These are phyloP conservation scores for Basipetospora chlamydospora DNA, from an alignment of 2,329 filamentous ascomycete species.

Conservation along the genomic window DNA sequence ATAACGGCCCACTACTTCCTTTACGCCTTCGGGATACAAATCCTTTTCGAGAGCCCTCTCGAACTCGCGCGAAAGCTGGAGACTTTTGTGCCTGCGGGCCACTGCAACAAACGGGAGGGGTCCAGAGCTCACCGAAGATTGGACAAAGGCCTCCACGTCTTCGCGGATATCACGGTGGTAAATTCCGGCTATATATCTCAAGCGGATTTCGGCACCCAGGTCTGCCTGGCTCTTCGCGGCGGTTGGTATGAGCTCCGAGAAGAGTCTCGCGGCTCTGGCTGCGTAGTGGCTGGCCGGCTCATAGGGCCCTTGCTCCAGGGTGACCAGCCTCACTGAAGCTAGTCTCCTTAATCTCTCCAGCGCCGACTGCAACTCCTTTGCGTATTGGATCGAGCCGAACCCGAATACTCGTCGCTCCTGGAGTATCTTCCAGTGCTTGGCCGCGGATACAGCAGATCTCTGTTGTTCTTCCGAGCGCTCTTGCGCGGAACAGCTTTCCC, in stretches of 20 bases:
- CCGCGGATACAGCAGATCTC: constrained; percentile 18
- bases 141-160: no score
- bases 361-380: constrained; percentile 34
- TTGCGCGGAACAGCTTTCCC: constrained; percentile 20
- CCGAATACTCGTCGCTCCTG: constrained; percentile 25
- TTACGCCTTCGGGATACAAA: constrained; percentile 21
- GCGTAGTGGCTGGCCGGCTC: constrained; percentile 37
- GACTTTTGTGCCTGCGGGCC: constrained; percentile 34
- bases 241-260: neutral
- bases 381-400: constrained; percentile 32
- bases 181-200: constrained; percentile 26
- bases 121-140: no score
- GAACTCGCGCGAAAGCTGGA: constrained; percentile 42
- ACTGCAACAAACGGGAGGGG: constrained; percentile 27
- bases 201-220: neutral
- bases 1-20: constrained; percentile 3
- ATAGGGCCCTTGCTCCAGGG: constrained; percentile 36
- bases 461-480: constrained; percentile 21
- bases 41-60: constrained; percentile 35
- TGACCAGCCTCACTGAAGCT: constrained; percentile 35
- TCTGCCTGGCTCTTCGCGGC: neutral
- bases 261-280: neutral
- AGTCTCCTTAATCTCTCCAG: constrained; percentile 35
- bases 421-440: constrained; percentile 31
- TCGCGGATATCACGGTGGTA: constrained; percentile 28